Evolutionary conservation across 2,329 filamentous ascomycete genomes (phyloP).

Genomic region (Penicillium sp.): DNA sequence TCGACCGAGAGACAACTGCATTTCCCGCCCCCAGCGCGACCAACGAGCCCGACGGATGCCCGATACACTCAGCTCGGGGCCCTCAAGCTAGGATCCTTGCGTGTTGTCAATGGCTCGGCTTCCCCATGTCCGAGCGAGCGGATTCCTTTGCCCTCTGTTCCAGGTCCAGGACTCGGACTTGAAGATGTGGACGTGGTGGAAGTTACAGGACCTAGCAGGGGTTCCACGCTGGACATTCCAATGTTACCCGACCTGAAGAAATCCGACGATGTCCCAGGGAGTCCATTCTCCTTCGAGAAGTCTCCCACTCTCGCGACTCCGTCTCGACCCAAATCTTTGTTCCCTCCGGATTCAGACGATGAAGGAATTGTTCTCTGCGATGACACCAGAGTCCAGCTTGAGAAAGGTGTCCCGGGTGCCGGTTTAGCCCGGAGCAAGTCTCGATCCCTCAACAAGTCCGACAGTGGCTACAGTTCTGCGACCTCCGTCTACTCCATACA

Average conservation of each 20-base stretch:
- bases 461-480: slow-evolving; percentile 41
- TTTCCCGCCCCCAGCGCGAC: slow-evolving; percentile 12
- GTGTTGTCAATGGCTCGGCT: slow-evolving; percentile 39
- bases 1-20: slow-evolving; percentile 13
- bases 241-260: slow-evolving; percentile 14
- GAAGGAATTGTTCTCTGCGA: slow-evolving; percentile 23
- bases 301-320: slow-evolving; percentile 25
- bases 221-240: slow-evolving; percentile 22
- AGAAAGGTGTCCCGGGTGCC: slow-evolving; percentile 14
- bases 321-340: slow-evolving; percentile 10
- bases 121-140: slow-evolving; percentile 40
- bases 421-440: slow-evolving; percentile 18
- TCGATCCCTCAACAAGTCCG: slow-evolving; percentile 31
- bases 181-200: slow-evolving; percentile 12
- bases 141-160: slow-evolving; percentile 18
- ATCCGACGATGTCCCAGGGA: slow-evolving; percentile 27
- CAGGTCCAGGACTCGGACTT: slow-evolving; percentile 17
- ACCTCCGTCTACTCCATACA: slow-evolving; percentile 32
- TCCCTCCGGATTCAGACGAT: slow-evolving; percentile 21
- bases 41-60: slow-evolving; percentile 30
- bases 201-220: slow-evolving; percentile 2
- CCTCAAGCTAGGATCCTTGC: slow-evolving; percentile 40
- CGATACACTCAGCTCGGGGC: slow-evolving; percentile 41
- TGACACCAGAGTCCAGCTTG: slow-evolving; percentile 10
- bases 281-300: slow-evolving; percentile 37